Conservation (phyloP, 139 green algal species). For the Tetraselmis chui region DNA sequence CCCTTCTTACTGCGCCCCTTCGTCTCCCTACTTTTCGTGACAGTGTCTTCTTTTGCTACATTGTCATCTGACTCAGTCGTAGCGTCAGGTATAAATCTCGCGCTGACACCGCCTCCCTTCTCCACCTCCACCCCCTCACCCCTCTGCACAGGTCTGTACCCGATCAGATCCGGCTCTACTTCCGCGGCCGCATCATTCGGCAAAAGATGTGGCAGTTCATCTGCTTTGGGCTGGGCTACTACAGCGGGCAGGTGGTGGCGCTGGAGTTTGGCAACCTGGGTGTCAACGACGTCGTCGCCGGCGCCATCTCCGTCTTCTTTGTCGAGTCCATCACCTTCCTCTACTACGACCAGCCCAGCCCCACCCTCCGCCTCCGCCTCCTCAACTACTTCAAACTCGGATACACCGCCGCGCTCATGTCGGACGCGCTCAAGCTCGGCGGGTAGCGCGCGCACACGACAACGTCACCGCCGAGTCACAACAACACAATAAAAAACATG, state of each 20-base stretch:
- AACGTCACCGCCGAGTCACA: too few species aligned
- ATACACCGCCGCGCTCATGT: slow-evolving; percentile 37
- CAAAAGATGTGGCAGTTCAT: slow-evolving; percentile 9
- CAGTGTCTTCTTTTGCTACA: too few species aligned
- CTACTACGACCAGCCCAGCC: slow-evolving; percentile 25
- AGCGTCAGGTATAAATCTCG: too few species aligned
- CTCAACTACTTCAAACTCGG: slow-evolving; percentile 61
- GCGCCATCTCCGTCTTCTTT: slow-evolving; percentile 44
- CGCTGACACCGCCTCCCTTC: too few species aligned
- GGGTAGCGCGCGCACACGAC: slow-evolving; percentile 12
- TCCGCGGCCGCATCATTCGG: not conserved
- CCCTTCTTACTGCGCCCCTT: too few species aligned
- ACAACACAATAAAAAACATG: not conserved
- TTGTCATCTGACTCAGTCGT: too few species aligned
- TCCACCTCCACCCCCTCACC: not conserved
- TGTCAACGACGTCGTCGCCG: slow-evolving; percentile 64
- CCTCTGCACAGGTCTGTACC: not conserved
- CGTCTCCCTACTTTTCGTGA: too few species aligned
- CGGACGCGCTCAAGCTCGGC: slow-evolving; percentile 57
- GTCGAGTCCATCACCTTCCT: slow-evolving; percentile 33
- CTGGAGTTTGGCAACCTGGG: slow-evolving; percentile 58
- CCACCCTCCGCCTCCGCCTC: slow-evolving; percentile 29
- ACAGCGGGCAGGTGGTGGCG: slow-evolving; percentile 46
- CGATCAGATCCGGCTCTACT: not conserved
- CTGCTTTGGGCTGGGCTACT: slow-evolving; percentile 32